Percentiles rank a stretch among this genome's conserved stretches.
phyloP scores from a whole-genome alignment of 1,139 yeast genomes.

The Hansenula lynferdii region DNA sequence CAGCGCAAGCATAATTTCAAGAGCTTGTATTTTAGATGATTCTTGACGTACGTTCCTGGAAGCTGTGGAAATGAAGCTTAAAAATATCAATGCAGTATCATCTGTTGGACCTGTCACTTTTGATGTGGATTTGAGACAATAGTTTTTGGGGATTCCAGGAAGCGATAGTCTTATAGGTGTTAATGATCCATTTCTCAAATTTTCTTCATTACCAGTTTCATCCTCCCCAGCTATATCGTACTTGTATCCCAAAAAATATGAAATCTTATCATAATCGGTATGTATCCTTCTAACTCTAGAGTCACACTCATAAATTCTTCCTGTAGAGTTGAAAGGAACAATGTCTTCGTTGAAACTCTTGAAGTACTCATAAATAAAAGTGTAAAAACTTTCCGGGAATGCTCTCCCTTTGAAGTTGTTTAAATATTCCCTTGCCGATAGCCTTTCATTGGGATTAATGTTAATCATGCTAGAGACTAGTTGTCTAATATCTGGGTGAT shows the following conservation, averaged over 20 bases:
- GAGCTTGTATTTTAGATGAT: slow-evolving; percentile 58
- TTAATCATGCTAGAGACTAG: slow-evolving; percentile 60
- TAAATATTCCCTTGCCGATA: slow-evolving; percentile 51
- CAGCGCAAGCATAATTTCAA: slow-evolving; percentile 72
- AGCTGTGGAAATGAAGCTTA: slow-evolving; percentile 61
- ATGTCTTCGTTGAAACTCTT: slow-evolving; percentile 35
- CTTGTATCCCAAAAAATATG: slow-evolving; percentile 40
- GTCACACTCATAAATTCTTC: slow-evolving; percentile 46
- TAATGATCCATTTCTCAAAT: slow-evolving; percentile 3
- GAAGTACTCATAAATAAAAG: slow-evolving; percentile 66
- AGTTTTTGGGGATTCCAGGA: slow-evolving; percentile 40
- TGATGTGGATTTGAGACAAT: slow-evolving; percentile 37
- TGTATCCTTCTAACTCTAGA: slow-evolving; percentile 53
- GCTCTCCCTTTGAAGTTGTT: slow-evolving; percentile 41
- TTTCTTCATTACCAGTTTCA: slow-evolving; percentile 4
- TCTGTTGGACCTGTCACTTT: slow-evolving; percentile 24
- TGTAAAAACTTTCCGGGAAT: slow-evolving; percentile 72
- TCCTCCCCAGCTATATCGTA: slow-evolving; percentile 21
- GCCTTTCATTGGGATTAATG: slow-evolving; percentile 56
- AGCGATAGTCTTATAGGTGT: slow-evolving; percentile 45
- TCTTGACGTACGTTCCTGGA: slow-evolving; percentile 62
- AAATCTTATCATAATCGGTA: slow-evolving; percentile 48
- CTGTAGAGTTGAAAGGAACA: slow-evolving; percentile 22
- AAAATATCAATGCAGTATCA: slow-evolving; percentile 57
- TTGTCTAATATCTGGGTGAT: slow-evolving; percentile 43